phyloP scores from a whole-genome alignment of 2,329 filamentous ascomycete genomes.

The Aspergillus tanneri region DNA sequence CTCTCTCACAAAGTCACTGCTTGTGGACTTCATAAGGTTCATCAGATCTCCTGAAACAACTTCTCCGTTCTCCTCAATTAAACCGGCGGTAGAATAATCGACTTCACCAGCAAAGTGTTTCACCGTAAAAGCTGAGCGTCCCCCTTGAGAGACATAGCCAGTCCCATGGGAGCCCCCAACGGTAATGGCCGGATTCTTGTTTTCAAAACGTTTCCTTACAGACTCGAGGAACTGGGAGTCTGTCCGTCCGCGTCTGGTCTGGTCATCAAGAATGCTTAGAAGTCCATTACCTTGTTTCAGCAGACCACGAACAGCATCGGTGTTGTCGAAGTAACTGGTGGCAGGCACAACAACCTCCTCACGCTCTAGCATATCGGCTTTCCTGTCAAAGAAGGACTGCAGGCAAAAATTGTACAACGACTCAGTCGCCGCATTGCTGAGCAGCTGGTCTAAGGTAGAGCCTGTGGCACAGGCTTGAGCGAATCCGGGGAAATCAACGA shows the following conservation, averaged over 20 bases:
- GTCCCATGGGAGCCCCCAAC: constrained; percentile 78
- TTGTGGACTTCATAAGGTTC: constrained; percentile 85
- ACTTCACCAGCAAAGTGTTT: constrained; percentile 96
- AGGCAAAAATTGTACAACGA: constrained; percentile 89
- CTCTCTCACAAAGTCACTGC: constrained; percentile 82
- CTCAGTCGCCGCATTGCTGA: constrained; percentile 92
- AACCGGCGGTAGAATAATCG: constrained; percentile 81
- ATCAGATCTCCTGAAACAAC: constrained; percentile 93
- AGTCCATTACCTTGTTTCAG: constrained; percentile 91
- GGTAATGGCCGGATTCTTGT: constrained; percentile 86
- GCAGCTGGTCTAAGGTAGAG: constrained; percentile 83
- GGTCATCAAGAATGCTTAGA: constrained; percentile 91
- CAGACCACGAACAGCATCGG: constrained; percentile 86
- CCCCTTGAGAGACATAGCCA: constrained; percentile 84
- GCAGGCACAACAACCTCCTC: constrained; percentile 88
- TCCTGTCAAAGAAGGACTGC: constrained; percentile 93
- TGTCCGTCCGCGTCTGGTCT: constrained; percentile 82
- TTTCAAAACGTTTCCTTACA: constrained; percentile 86
- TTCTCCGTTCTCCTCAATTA: constrained; percentile 94
- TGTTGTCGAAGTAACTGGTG: constrained; percentile 97
- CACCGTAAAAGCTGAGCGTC: constrained; percentile 78
- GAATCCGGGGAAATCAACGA: constrained; percentile 96
- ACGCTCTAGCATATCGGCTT: constrained; percentile 87
- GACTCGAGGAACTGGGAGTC: constrained; percentile 90
- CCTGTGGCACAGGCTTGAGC: constrained; percentile 78